A percentile compares a stretch with the other conserved stretches of the same genome.
These are phyloP conservation scores for Boletus edulis DNA, from an alignment of 768 basidiomycete genomes.

Conservation along the genomic window DNA sequence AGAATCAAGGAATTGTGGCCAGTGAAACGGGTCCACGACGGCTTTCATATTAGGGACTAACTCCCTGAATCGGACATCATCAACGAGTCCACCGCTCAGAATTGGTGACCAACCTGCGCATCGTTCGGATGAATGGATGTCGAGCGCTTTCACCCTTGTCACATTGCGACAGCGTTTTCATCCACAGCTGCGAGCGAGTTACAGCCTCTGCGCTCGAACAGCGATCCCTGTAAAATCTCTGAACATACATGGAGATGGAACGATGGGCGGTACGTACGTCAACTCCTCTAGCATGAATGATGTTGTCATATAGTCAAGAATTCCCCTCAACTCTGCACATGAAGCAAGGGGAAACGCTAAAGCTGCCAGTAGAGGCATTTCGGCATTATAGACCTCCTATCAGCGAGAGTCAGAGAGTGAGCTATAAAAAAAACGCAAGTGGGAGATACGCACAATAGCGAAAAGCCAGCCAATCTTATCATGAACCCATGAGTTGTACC, in stretches of 20 bases:
- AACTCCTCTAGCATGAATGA: conserved; percentile 32
- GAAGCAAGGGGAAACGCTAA: conserved; percentile 24
- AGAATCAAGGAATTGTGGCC: conserved; percentile 25
- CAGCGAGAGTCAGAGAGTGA: background rate
- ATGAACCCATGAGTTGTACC: conserved; percentile 24
- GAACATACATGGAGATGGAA: background rate
- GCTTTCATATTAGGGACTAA: conserved; percentile 23
- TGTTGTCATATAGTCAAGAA: conserved; percentile 28
- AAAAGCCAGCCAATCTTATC: conserved; percentile 22
- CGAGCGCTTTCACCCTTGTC: conserved; percentile 13
- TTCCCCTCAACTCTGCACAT: conserved; percentile 18
- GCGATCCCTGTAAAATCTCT: conserved; percentile 19
- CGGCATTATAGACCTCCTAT: conserved; percentile 27
- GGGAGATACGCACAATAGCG: conserved; percentile 15
- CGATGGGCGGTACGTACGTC: conserved; percentile 16
- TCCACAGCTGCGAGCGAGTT: conserved; percentile 22
- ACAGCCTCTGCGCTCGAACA: conserved; percentile 20
- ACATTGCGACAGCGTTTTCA: conserved; percentile 18
- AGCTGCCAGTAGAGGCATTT: conserved; percentile 26
- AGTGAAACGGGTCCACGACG: conserved; percentile 25
- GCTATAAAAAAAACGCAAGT: no score
- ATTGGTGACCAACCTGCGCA: conserved; percentile 21
- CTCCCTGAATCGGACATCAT: conserved; percentile 13
- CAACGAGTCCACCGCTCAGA: background rate
- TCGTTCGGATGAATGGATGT: conserved; percentile 25